Evolutionary conservation across 192 early-diverging fungal genomes (phyloP), one percentile per base, ranked within the genome.

Genomic region (Linnemannia exigua): DNA sequence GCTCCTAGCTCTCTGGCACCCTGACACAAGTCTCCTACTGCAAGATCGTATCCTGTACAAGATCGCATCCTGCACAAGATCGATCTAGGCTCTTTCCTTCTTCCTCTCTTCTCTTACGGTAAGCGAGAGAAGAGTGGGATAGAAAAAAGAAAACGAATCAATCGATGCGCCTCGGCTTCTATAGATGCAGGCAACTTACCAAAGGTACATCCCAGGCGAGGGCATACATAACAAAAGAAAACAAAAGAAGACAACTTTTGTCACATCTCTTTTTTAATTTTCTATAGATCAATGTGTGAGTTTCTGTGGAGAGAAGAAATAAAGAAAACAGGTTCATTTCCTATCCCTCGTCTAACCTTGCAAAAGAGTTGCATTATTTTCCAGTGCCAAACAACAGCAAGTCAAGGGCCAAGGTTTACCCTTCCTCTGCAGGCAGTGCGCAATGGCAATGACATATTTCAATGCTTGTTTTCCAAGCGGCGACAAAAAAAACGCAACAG

Each of bases 361-460:
- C 54, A 58, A 28, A 25, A 22, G 22, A 20, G 52, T 58, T 52
- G 17, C 54, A 0, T 25, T 44, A 6, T 44, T 9, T 6, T 44
- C 41, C 41, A 44, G 9, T 44, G 41, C 41, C 9, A 44, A 44
- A 44, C 41, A 44, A 44, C 41, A 44, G 9, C 54, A 58, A 44
- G 31, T 25, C 12, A 28, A 28, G 58, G 58, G 58, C 58, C 28
- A 63, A 63, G n/a, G 28, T 63, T 63, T 63, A 63, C 28, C 58
- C 58, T 63, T 31, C 28, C 20, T 50, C 48, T 50, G 48, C 48
- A 50, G 9, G 19, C 22, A 17, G 0, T 63, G 58, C 58, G 28
- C 22, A 63, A 63, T n/a, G 58, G 58, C 58, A 63, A 31, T 63
- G 58, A 63, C 58, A 33, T 63, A 63, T 31, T 63, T 63, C 58